A percentile compares a stretch with the other conserved stretches of the same genome.
Evolutionary conservation across 2,329 filamentous ascomycete genomes (phyloP).

Genomic region (Metarhizium sp.): DNA sequence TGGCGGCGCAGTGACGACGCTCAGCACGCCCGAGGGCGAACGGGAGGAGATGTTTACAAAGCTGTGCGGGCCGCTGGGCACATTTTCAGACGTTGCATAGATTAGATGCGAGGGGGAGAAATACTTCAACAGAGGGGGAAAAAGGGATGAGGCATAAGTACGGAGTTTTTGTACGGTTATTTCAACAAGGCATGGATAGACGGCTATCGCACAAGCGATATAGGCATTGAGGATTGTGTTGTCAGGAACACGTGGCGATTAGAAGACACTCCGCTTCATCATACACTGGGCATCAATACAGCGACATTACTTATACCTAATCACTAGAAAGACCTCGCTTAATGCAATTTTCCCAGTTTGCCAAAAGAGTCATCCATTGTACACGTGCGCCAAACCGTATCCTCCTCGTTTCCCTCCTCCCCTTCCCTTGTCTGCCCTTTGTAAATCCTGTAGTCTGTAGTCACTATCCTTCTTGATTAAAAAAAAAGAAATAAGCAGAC

Average conservation of each 20-base stretch:
- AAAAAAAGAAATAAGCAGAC: no score
- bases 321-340: background rate
- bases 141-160: background rate
- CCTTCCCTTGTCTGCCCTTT: background rate
- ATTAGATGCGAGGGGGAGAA: background rate
- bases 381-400: background rate
- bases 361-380: background rate
- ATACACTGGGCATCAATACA: background rate
- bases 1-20: slow-evolving; percentile 78
- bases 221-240: no score
- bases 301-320: background rate
- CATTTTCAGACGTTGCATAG: slow-evolving; percentile 32
- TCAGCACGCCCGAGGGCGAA: slow-evolving; percentile 73
- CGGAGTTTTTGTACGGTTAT: background rate
- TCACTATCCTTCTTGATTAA: no score
- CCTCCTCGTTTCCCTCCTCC: background rate
- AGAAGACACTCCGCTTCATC: background rate
- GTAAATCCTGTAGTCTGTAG: no score
- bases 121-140: background rate
- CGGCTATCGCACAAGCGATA: no score
- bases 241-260: background rate
- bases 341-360: background rate
- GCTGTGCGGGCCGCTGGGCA: slow-evolving; percentile 46
- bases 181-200: background rate
- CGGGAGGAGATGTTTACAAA: slow-evolving; percentile 87